Percentiles rank a stretch among this genome's conserved stretches.
These are phyloP conservation scores for Pichia sp. DNA, from an alignment of 1,139 yeast genomes.

Conservation along the genomic window DNA sequence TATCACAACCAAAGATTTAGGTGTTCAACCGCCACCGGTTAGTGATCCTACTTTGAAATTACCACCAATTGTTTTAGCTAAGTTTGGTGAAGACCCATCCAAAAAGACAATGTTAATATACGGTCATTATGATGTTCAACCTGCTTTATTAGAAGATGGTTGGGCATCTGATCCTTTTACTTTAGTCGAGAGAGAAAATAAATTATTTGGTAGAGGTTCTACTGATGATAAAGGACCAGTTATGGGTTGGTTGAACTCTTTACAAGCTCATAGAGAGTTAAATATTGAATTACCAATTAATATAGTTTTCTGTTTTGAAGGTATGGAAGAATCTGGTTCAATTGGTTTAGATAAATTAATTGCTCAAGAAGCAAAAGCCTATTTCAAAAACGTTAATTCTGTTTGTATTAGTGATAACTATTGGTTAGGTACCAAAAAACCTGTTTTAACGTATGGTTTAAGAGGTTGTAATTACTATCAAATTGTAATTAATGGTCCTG, in stretches of 20 bases:
- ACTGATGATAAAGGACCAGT: conserved; percentile 99
- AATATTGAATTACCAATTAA: conserved; percentile 91
- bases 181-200: conserved; percentile 54
- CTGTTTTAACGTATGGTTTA: conserved; percentile 93
- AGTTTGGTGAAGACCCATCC: conserved; percentile 71
- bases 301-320: conserved; percentile 88
- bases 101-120: conserved; percentile 87
- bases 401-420: conserved; percentile 96
- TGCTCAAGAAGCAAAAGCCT: conserved; percentile 65
- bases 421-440: conserved; percentile 96
- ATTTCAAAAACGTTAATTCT: conserved; percentile 84
- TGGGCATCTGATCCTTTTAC: conserved; percentile 92
- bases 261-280: conserved; percentile 83
- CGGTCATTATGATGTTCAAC: conserved; percentile 98
- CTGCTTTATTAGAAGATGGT: conserved; percentile 87
- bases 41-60: conserved; percentile 56
- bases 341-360: conserved; percentile 82
- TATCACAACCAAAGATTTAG: conserved; percentile 74
- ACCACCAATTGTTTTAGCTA: conserved; percentile 89
- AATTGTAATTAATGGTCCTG: conserved; percentile 77
- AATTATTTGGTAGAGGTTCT: conserved; percentile 86
- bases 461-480: conserved; percentile 96
- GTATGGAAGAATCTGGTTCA: conserved; percentile 98
- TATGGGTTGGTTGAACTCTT: conserved; percentile 89
- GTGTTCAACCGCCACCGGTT: conserved; percentile 85